phyloP scores from a whole-genome alignment of 495 filamentous ascomycete genomes.

The Schizothecium vesticola region DNA sequence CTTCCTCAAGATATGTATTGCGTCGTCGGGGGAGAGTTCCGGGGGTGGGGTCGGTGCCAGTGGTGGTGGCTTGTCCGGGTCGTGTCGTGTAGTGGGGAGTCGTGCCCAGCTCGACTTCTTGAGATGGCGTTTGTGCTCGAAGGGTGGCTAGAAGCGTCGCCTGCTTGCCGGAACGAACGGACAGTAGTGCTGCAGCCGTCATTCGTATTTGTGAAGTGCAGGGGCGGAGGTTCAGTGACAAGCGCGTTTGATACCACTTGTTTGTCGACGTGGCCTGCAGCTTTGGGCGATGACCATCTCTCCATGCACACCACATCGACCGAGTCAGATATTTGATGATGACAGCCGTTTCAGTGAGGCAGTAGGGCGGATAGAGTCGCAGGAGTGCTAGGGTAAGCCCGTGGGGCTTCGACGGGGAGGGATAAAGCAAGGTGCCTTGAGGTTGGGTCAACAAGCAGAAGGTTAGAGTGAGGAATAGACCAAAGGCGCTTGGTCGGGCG shows the following conservation, averaged over 20 bases:
- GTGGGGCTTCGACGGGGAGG: neutral
- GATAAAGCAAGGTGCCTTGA: neutral
- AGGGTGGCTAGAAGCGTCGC: neutral
- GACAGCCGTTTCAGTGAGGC: neutral
- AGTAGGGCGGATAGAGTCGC: neutral
- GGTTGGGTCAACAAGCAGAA: constrained; percentile 4
- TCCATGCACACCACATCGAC: neutral
- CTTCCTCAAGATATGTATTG: neutral
- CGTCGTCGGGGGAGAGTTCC: neutral
- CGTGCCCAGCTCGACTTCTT: neutral
- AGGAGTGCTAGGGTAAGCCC: neutral
- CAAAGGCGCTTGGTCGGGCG: neutral
- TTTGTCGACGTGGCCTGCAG: neutral
- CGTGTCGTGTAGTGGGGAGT: too few relatives aligned
- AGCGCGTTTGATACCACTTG: neutral
- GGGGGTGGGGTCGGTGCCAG: neutral
- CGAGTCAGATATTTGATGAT: neutral
- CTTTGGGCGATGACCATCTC: neutral
- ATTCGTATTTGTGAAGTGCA: neutral
- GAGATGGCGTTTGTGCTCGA: neutral
- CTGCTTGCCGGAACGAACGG: neutral
- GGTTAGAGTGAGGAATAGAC: neutral
- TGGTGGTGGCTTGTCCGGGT: too few relatives aligned
- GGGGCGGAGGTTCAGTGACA: neutral
- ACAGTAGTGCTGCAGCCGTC: neutral